A percentile compares a stretch with the other conserved stretches of the same genome.
Conservation (phyloP, 371 early-diverging fungal species). For the Syncephalastrum monosporum region DNA sequence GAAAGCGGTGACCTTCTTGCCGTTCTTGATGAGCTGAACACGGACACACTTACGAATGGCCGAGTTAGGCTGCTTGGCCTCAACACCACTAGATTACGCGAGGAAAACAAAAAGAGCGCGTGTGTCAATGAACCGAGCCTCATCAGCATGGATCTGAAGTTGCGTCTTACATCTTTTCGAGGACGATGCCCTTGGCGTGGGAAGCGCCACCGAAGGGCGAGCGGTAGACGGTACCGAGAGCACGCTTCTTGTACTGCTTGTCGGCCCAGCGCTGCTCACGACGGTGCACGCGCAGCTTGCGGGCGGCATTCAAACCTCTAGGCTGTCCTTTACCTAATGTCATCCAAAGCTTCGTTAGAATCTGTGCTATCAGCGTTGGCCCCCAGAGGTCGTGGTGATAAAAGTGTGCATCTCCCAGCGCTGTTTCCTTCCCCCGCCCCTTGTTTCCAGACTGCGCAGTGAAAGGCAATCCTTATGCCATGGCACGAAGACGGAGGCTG, state of each 20-base stretch:
- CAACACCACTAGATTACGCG: slow-evolving; percentile 85
- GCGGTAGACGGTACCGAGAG: slow-evolving; percentile 97
- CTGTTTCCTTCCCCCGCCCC: too few relatives aligned
- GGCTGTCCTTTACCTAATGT: slow-evolving; percentile 87
- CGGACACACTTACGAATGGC: slow-evolving; percentile 99
- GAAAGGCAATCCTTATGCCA: too few relatives aligned
- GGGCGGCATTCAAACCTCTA: slow-evolving; percentile 98
- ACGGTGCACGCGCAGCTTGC: slow-evolving; percentile 95
- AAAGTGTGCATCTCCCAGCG: too few relatives aligned
- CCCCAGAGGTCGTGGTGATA: too few relatives aligned
- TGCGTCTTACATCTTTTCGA: slow-evolving; percentile 96
- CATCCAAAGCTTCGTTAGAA: neutral
- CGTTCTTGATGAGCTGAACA: slow-evolving; percentile 99
- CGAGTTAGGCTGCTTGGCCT: slow-evolving; percentile 99
- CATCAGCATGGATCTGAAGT: neutral
- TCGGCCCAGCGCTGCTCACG: slow-evolving; percentile 99
- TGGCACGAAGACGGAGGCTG: too few relatives aligned
- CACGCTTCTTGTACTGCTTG: slow-evolving; percentile 97
- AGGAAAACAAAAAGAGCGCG: neutral
- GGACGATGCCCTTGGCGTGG: slow-evolving; percentile 99
- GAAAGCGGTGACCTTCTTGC: slow-evolving; percentile 99
- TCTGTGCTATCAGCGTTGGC: too few relatives aligned
- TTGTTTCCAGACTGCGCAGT: too few relatives aligned
- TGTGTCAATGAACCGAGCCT: neutral
- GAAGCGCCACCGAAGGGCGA: slow-evolving; percentile 99